Base-by-base conservation (phyloP, 345 rosid species). In the Turnera subulata region DNA sequence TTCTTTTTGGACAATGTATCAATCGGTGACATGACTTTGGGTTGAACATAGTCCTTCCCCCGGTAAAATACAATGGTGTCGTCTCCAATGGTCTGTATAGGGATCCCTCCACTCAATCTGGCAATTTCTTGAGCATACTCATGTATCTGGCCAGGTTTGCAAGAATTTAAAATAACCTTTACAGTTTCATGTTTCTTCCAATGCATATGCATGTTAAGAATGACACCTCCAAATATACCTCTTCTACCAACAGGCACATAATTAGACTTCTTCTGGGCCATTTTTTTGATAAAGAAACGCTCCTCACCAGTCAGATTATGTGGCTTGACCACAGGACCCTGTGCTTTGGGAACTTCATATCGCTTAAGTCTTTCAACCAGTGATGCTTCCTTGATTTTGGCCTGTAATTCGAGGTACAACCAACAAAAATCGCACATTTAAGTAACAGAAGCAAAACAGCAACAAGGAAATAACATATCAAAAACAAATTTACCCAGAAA, bases 121-220 rank as follows among this genome's bases (percentile, higher is more conserved):
- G 92, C 88, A 66, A 90, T 80, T 67, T 90, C 93, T 38, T 80
- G 73, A 0, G 93, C 90, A 51, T 65, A 77, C 45, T 74, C 77
- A 1, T 84, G 81, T 25, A 84, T 76, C 59, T 80, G 92, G 11
- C 95, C 91, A 19, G 96, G 85, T 67, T 85, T 89, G 76, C 82
- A 76, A 47, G 85, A 75, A 48, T 93, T 93, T 79, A 86, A 87
- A 10, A 93, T 86, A 58, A 90, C 95, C 76, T 93, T 81, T 56
- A 93, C 97, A 16, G 97, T 93, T 65, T 93, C 96, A 40, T 89
- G 97, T 16, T 84, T 90, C 69, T 90, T 89, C 97, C 95, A 89
- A 46, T 91, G 95, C 78, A 88, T 61, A 67, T 91, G 96, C 98
- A 88, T 86, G 35, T 91, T 91, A n/a, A 88, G 84, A 67, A 91